Base-by-base conservation (phyloP, 2,329 filamentous ascomycete genomes). In the Chrysoporthe austroafricana region DNA sequence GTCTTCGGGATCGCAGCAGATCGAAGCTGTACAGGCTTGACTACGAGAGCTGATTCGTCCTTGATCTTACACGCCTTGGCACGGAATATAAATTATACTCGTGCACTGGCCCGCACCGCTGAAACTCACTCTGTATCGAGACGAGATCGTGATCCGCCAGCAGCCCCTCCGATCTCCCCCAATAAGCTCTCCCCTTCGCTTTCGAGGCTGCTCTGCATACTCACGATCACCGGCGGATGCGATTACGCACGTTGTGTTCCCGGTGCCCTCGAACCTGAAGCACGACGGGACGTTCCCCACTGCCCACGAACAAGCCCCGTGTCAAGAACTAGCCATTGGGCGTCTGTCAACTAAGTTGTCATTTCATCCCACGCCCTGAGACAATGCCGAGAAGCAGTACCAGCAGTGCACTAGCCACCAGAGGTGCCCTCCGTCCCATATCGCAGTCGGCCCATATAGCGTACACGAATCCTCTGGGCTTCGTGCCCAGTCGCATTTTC, bases 1-100 rank as follows among this genome's bases (percentile, higher is more conserved):
- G 52, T 26, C n/a, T 48, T 48, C 9, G 14, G 43, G 8, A n/a
- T 18, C 16, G 59, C 36, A 16, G 11, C 57, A 60, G 36, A 42
- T 21, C 14, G 21, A 26, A 32, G 59, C 48, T 48, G 54, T 54
- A 59, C 54, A 52, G 36, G 59, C 48, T 43, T 64, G 46, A 34
- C 36, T 26, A 54, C 43, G 54, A 58, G 36, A 44, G 44, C 61
- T 67, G 61, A 64, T 67, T 67, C 36, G 66, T 48, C 44, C 66
- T 59, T 59, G 61, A 57, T 58, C 11, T 39, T 36, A 34, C 61
- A 64, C 60, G 50, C 43, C 39, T 46, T 9, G 1, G 42, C 42
- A 46, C 8, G 26, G 26, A 26, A 26, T 2, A 26, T 26, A 26
- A 26, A 26, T 26, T 64, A 44, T 52, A 54, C 58, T 59, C 21